Base-by-base conservation (phyloP, 306 rosid genomes). In the Fagus sylvatica region DNA sequence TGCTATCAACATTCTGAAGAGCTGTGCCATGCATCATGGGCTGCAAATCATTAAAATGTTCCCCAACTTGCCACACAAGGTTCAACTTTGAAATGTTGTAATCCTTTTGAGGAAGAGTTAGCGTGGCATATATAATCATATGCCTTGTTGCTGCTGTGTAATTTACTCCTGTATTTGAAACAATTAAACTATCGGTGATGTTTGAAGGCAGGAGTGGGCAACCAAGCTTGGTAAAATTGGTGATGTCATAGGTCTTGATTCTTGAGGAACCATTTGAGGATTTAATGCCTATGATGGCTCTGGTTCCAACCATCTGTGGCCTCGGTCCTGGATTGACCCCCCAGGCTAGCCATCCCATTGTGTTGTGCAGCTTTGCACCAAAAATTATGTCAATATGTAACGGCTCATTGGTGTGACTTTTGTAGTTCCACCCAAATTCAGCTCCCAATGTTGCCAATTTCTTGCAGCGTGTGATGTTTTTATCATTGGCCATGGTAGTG, bases 41-140 rank as follows among this genome's bases (percentile, higher is more conserved):
- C 81, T 53, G 69, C 5, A 2, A 66, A 2, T 15, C 78, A 0
- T 49, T 64, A 39, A 78, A 81, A 0, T 0, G n/a, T 2, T 36
- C 1, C 4, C 97, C 97, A 71, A 87, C 85, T 77, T 92, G 98
- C 98, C 98, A 94, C 55, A 92, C 97, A 76, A 90, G 93, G 71
- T 84, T 80, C 68, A 94, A 28, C 84, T 1, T 80, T 0, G 80
- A 5, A 6, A 74, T 55, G 30, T 91, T 13, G 39, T 88, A 92
- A 0, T 0, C 0, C 0, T 41, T 0, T 2, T 53, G 7, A 55
- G 87, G 82, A 1, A 92, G 88, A n/a, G 11, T 3, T 36, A 94
- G 53, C 3, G 8, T 82, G 0, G 89, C 97, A 15, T 43, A 78
- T 2, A 94, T 19, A 1, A 79, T 65, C 73, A 76, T 37, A 19